Base-by-base conservation (phyloP, 345 rosid genomes). In the Populus nigra region DNA sequence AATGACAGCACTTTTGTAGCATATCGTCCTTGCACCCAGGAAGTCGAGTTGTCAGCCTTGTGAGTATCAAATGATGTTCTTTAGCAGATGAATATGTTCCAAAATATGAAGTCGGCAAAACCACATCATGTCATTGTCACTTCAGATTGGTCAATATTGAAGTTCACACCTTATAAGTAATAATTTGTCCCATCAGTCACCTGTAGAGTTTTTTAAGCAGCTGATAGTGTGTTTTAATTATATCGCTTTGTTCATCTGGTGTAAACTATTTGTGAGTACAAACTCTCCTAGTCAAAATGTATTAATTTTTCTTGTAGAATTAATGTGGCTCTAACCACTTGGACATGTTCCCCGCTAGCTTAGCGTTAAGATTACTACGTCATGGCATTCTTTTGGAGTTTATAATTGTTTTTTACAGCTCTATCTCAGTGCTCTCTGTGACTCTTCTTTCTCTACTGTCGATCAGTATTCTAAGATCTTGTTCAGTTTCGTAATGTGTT, bases 11-110 rank as follows among this genome's bases (percentile, higher is more conserved):
- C 92, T 27, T 93, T 93, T 73, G 91, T 93, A 70, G 97, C 89
- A 22, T 94, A 90, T 84, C 89, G 93, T 38, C 97, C 97, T 71
- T 90, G 89, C 78, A 85, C 93, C 18, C 92, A 88, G 78, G 90
- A 90, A 83, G 97, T 92, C n/a, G 98, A 94, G 83, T 82, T 91
- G 75, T 94, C 97, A 25, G 88, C 90, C 41, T 53, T 90, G 84
- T 89, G 91, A 88, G 29, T 72, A 39, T 55, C 18, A 16, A 15
- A 59, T 17, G 0, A 33, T 10, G 0, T 33, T 38, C 27, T 23
- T 69, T 35, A 5, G 8, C 31, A 43, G 68, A 25, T n/a, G 71
- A 29, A 18, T 27, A 53, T 45, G 69, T 11, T 55, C 43, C 20
- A 13, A 23, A 70, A 17, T 5, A 53, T 25, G 49, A 49, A 43